These are phyloP conservation scores for Lodderomyces metapsilosis DNA, from an alignment of 1,139 yeast genomes.

Conservation along the genomic window DNA sequence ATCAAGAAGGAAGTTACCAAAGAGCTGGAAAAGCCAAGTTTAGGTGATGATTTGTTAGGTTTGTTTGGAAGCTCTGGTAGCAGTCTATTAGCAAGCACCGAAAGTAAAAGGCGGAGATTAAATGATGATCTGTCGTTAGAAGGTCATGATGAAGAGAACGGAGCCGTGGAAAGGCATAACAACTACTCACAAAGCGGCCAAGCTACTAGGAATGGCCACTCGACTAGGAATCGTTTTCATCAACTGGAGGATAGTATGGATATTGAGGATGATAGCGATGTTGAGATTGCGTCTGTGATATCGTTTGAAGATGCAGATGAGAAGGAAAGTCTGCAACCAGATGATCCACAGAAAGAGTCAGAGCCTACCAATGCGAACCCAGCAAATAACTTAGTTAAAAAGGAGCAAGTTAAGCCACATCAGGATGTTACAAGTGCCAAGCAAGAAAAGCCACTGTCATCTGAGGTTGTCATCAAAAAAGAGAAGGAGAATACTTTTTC, in stretches of 20 bases:
- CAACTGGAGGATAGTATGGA: background rate
- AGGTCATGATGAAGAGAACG: background rate
- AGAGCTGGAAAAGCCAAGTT: background rate
- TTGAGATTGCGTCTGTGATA: background rate
- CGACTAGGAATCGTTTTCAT: background rate
- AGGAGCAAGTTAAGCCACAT: too few relatives aligned
- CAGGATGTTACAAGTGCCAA: too few relatives aligned
- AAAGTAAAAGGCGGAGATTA: background rate
- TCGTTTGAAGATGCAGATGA: background rate
- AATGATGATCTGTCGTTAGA: background rate
- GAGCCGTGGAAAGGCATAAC: background rate
- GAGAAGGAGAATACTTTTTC: background rate
- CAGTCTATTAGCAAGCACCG: background rate
- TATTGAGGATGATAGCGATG: background rate
- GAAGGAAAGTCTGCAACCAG: background rate
- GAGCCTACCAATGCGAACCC: background rate
- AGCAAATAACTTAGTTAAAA: background rate
- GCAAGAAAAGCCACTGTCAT: too few relatives aligned
- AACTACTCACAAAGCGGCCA: background rate
- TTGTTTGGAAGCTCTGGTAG: slow-evolving; percentile 3
- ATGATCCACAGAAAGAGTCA: background rate
- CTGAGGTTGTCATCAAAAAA: background rate
- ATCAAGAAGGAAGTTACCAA: background rate
- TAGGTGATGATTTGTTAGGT: slow-evolving; percentile 1
- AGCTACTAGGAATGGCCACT: background rate